Base-by-base conservation (phyloP, 2,329 filamentous ascomycete genomes). In the Neurospora crassa region DNA sequence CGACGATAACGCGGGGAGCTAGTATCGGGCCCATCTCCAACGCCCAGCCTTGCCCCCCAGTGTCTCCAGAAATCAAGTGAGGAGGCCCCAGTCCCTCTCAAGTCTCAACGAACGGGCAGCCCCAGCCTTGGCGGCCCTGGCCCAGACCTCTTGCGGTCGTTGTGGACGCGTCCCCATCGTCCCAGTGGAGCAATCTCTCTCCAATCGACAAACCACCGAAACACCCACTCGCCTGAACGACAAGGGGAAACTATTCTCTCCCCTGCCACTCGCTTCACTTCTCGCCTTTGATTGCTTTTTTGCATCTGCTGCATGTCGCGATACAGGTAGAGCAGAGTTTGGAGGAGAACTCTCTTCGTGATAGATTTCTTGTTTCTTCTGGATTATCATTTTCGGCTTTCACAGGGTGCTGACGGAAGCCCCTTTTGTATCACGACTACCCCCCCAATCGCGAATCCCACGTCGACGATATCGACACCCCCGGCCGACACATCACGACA, bases 261-360 rank as follows among this genome's bases (percentile, higher is more conserved):
- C 53, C 53, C 53, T 63, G 53, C 53, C 53, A 63, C 53, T 63
- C 53, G 53, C 53, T 63, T 63, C 53, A 24, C 29, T 63, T 63
- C 53, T 63, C 53, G 53, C 53, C 53, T n/a, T 63, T 63, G 53
- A 63, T 63, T 63, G 53, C 53, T 63, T 63, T 63, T 53, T 53
- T 53, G 47, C 47, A 53, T 53, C 47, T 53, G 20, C 47, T 63
- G 53, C 53, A 63, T 53, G 47, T 63, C 53, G 53, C 53, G 53
- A 63, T 63, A 63, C 24, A 63, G 53, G 53, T 37, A 63, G 53
- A 29, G 47, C 20, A 53, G 47, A 29, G 20, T 53, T 53, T 45
- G 43, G 43, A 45, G 43, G 43, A 20, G 43, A 45, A 45, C n/a
- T 53, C 47, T 53, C 12, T 47, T 47, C 18, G n/a, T 14, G 45